These are phyloP conservation scores for Lecanoromycetidae sp. DNA, from an alignment of 2,329 filamentous ascomycete genomes.

Conservation along the genomic window DNA sequence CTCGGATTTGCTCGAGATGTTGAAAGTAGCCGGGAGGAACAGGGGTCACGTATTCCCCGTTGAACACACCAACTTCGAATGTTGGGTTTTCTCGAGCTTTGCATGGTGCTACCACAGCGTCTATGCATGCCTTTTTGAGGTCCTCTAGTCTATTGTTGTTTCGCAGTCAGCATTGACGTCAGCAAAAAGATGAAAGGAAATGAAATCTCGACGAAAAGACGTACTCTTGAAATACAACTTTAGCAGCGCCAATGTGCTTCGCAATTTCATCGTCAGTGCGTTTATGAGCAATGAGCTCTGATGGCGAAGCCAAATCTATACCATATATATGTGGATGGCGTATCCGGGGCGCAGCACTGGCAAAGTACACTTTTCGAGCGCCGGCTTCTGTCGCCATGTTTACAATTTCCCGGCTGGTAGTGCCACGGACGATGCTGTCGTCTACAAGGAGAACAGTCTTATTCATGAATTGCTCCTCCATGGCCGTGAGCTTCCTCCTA, in stretches of 20 bases:
- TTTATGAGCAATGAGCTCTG: slow-evolving; percentile 60
- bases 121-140: slow-evolving; percentile 65
- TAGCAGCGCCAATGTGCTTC: slow-evolving; percentile 58
- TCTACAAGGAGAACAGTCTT: slow-evolving; percentile 69
- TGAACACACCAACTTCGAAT: slow-evolving; percentile 90
- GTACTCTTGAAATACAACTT: slow-evolving; percentile 64
- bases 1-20: slow-evolving; percentile 59
- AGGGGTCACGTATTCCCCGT: slow-evolving; percentile 71
- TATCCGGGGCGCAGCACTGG: slow-evolving; percentile 69
- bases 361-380: slow-evolving; percentile 71
- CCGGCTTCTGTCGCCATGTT: slow-evolving; percentile 75
- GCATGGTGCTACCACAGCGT: slow-evolving; percentile 44
- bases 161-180: too few species aligned
- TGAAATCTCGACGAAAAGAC: too few species aligned
- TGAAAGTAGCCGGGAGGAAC: slow-evolving; percentile 73
- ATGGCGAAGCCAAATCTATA: slow-evolving; percentile 60
- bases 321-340: slow-evolving; percentile 80
- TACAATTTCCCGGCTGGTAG: slow-evolving; percentile 67
- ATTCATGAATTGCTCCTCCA: slow-evolving; percentile 64
- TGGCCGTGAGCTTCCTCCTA: slow-evolving; percentile 77
- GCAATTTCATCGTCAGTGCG: slow-evolving; percentile 50
- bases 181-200: too few species aligned
- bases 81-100: slow-evolving; percentile 44
- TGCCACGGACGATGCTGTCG: slow-evolving; percentile 69
- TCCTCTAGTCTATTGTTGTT: too few species aligned